A percentile compares a stretch with the other conserved stretches of the same genome.
These are phyloP conservation scores for Dothideomycetes sp. DNA, from an alignment of 2,329 filamentous ascomycete species.

Conservation along the genomic window DNA sequence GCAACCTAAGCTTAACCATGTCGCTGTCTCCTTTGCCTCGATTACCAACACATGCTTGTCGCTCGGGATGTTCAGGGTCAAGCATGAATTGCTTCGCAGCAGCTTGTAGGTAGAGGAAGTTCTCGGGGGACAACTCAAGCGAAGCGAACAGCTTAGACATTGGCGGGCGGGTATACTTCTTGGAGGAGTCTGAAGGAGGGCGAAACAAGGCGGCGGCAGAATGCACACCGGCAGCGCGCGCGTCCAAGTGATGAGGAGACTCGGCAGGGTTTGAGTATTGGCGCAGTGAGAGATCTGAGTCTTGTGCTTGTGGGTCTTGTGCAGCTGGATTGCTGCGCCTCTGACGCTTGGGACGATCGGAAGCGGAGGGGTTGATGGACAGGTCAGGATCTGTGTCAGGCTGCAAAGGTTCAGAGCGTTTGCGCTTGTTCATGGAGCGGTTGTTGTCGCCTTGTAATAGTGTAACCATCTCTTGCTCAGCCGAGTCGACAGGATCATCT, in stretches of 20 bases:
- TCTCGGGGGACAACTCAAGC: conserved; percentile 44
- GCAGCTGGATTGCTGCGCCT: too few relatives aligned
- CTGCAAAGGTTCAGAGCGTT: background rate
- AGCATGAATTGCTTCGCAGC: conserved; percentile 49
- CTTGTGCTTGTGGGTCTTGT: too few relatives aligned
- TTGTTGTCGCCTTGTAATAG: too few relatives aligned
- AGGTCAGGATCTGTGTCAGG: background rate
- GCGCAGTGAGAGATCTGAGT: background rate
- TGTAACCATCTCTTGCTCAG: conserved; percentile 4
- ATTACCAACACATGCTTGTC: conserved; percentile 46
- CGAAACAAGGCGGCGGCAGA: conserved; percentile 26
- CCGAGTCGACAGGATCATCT: background rate
- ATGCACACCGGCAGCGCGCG: conserved; percentile 40
- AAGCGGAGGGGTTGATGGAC: background rate
- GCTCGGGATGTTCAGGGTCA: conserved; percentile 41
- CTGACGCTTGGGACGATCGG: conserved; percentile 4
- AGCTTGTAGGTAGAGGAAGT: conserved; percentile 44
- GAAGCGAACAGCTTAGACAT: conserved; percentile 48
- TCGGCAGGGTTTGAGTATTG: background rate
- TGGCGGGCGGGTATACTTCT: conserved; percentile 47
- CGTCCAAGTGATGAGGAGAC: conserved; percentile 19
- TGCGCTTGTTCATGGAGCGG: conserved; percentile 4
- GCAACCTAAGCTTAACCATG: conserved; percentile 45
- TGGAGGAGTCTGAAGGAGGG: conserved; percentile 30
- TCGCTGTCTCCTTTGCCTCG: conserved; percentile 35